Base-by-base conservation (phyloP, 2,329 filamentous ascomycete species). In the Stachybotrys elegans region DNA sequence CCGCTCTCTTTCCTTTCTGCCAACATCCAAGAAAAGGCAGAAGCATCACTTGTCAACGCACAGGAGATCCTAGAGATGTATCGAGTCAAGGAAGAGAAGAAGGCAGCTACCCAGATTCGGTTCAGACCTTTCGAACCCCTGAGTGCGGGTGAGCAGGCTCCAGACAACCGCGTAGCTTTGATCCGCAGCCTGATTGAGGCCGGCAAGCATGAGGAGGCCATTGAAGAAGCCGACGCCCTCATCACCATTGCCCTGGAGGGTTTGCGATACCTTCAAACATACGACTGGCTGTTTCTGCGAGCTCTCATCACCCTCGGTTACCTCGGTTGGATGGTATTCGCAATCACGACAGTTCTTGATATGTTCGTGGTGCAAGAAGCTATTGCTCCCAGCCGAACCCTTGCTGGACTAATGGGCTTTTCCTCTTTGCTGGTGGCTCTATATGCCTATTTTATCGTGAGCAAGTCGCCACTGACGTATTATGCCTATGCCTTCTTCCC, bases 281-380 rank as follows among this genome's bases (percentile, higher is more conserved):
- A 98, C 57, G 93, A 98, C 68, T 98, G 93, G 93, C 75, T 98
- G 3, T 98, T 98, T 67, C 70, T 98, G 27, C 79, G 93, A 48
- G 86, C 88, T 2, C 74, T 98, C 40, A 86, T 98, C 47, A 96
- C 93, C 2, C 61, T 86, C 12, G 93, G 93, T 16, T 98, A 97
- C 58, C 69, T 97, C 7, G 93, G 93, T 17, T 98, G 92, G 92
- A 94, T 97, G 59, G 85, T 86, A 1, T 98, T 91, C 64, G 89
- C 91, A 2, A 71, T 95, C 41, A 93, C 89, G 1, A 94, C 86
- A 0, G 90, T 97, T 39, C 76, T 97, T 49, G 86, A 95, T 59
- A 70, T 91, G 42, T 89, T 95, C 64, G 88, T 98, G 41, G 71
- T 97, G 21, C 83, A 89, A 52, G 83, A 83, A 25, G 75, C 76